Evolutionary conservation across 352 stramenopile genomes (phyloP).

Genomic region (Pythium dissotocum): DNA sequence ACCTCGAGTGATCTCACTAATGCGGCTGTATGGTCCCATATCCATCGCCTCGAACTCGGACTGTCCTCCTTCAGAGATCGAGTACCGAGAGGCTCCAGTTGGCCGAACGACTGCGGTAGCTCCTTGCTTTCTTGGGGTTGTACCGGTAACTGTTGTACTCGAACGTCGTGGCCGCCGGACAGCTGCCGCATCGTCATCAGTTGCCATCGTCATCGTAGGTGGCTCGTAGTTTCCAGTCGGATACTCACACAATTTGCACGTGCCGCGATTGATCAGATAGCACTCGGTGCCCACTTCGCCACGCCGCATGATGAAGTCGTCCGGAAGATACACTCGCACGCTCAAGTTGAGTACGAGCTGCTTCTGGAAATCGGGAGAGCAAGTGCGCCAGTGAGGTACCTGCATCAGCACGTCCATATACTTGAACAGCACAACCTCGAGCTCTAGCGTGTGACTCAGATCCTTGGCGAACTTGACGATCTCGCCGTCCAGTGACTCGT

Average conservation of each 20-base stretch:
- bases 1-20: constrained; percentile 13
- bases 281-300: constrained; percentile 62
- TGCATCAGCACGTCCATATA: constrained; percentile 69
- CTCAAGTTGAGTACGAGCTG: constrained; percentile 57
- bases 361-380: constrained; percentile 64
- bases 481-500: constrained; percentile 3
- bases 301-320: constrained; percentile 71
- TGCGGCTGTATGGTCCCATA: constrained; percentile 18
- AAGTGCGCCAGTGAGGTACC: constrained; percentile 58
- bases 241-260: constrained; percentile 37
- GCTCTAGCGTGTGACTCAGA: constrained; percentile 3
- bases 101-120: not conserved
- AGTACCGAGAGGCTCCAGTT: not conserved
- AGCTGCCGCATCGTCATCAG: constrained; percentile 6
- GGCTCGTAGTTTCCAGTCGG: constrained; percentile 1
- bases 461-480: constrained; percentile 7
- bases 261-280: constrained; percentile 70
- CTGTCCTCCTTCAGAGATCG: not conserved
- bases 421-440: constrained; percentile 47
- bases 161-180: not conserved
- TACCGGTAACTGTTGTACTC: not conserved
- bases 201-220: not conserved
- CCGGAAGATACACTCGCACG: constrained; percentile 67
- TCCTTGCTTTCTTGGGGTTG: not conserved
- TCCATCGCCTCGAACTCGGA: not conserved